Evolutionary conservation across 2,329 filamentous ascomycete species (phyloP).

Genomic region (Cercospora sp.): DNA sequence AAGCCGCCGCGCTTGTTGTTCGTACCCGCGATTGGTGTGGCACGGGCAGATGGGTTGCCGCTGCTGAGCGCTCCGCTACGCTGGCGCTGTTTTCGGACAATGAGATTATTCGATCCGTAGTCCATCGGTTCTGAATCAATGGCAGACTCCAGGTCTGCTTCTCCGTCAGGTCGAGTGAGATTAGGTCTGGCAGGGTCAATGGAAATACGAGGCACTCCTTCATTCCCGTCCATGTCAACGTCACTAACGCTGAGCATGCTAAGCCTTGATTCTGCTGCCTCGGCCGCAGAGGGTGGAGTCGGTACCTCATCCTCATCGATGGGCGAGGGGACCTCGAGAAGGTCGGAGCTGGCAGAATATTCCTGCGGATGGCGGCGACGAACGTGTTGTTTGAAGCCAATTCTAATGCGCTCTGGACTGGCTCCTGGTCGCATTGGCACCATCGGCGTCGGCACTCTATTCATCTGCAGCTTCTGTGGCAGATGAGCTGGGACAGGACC

Average conservation of each 20-base stretch:
- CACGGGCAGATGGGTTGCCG: conserved; percentile 31
- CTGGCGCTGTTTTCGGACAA: conserved; percentile 39
- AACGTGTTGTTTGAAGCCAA: conserved; percentile 30
- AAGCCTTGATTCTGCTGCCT: conserved; percentile 39
- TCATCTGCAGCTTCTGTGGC: conserved; percentile 27
- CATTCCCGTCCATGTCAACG: conserved; percentile 38
- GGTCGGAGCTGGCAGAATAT: conserved; percentile 31
- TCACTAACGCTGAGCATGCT: conserved; percentile 40
- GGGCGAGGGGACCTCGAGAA: conserved; percentile 38
- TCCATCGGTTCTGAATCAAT: conserved; percentile 29
- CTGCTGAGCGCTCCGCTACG: conserved; percentile 40
- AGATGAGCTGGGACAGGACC: conserved; percentile 21
- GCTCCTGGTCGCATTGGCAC: conserved; percentile 27
- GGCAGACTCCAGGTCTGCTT: conserved; percentile 20
- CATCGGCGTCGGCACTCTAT: conserved; percentile 32
- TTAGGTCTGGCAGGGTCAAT: conserved; percentile 27
- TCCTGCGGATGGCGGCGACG: conserved; percentile 38
- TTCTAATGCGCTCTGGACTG: conserved; percentile 26
- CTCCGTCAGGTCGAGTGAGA: conserved; percentile 11
- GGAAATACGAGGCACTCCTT: conserved; percentile 28
- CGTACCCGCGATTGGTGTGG: conserved; percentile 11
- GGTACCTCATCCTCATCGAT: conserved; percentile 41
- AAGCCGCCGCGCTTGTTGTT: conserved; percentile 41
- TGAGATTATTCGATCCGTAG: conserved; percentile 24
- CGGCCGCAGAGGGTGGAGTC: conserved; percentile 38